Percentiles rank a stretch among this genome's conserved stretches.
Evolutionary conservation across 306 rosid species (phyloP).

Genomic region (Cucumis melo): DNA sequence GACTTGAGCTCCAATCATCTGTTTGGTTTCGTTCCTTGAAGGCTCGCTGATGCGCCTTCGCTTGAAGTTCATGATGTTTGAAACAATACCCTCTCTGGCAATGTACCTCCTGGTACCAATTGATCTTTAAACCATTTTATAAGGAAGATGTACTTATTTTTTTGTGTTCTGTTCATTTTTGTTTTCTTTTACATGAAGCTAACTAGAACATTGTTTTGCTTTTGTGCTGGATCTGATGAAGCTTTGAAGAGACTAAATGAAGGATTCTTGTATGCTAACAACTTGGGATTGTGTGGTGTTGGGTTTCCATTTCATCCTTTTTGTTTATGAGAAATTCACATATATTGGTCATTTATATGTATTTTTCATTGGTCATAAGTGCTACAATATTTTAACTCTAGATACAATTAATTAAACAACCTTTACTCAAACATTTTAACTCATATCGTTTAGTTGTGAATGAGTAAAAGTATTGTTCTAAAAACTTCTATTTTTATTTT

Average conservation of each 20-base stretch:
- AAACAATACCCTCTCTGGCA: constrained; percentile 82
- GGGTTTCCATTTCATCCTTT: too few relatives aligned
- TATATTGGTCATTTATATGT: too few relatives aligned
- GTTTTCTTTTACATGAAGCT: background rate
- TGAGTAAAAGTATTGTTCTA: too few relatives aligned
- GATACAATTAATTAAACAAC: too few relatives aligned
- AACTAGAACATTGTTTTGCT: background rate
- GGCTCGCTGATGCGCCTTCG: constrained; percentile 47
- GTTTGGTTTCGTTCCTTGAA: constrained; percentile 79
- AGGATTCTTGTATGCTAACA: constrained; percentile 51
- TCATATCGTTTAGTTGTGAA: too few relatives aligned
- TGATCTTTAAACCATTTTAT: background rate
- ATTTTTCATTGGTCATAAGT: too few relatives aligned
- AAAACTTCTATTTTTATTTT: too few relatives aligned
- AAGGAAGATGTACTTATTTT: background rate
- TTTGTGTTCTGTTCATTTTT: background rate
- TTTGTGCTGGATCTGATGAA: constrained; percentile 24
- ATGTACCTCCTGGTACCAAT: constrained; percentile 63
- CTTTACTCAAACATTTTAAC: too few relatives aligned
- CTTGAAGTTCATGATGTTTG: constrained; percentile 60
- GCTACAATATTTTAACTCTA: too few relatives aligned
- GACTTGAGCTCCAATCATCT: constrained; percentile 69
- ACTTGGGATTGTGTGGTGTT: constrained; percentile 72
- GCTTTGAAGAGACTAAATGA: constrained; percentile 63
- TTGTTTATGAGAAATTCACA: too few relatives aligned